Evolutionary conservation across 2,329 filamentous ascomycete genomes (phyloP), one percentile per base, ranked within the genome.

Genomic region (Chrysoporthe cubensis): DNA sequence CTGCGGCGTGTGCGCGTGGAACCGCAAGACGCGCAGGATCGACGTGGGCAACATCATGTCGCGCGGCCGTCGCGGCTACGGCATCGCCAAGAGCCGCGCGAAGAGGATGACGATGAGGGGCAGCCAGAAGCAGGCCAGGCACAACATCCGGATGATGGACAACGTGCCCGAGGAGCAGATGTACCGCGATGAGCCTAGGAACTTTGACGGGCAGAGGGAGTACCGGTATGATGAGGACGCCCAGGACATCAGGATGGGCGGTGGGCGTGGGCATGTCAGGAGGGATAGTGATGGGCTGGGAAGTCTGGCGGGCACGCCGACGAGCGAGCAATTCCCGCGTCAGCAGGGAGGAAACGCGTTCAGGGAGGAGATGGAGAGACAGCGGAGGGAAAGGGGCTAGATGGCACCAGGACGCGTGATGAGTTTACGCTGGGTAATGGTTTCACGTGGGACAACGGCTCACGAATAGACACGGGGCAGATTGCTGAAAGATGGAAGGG

Each of bases 1-100:
- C 72, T 56, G 89, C 78, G 80, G 89, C 77, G 75, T 88, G 77
- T 81, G 84, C 78, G 65, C 90, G 80, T 87, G 82, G 81, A 86
- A 87, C 76, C 79, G 81, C 65, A 80, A 82, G 72, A 76, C 79
- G n/a, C 81, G 86, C 66, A 75, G 75, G 69, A 85, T 88, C 69
- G 77, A 78, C 4, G 73, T 88, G 59, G 85, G 83, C 64, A 85
- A 82, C 72, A 77, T 87, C 76, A 84, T 87, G 80, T 78, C 82
- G 72, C 81, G 83, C 46, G 48, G 69, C 18, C 57, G 71, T 26
- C 73, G 79, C 70, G 81, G 84, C 52, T 85, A 85, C 75, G 81
- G 83, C 67, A 76, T 80, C 11, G 70, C 74, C 59, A 74, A 73
- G 70, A 73, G 69, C 63, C 70, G 78, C 66, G 77, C 75, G 69